phyloP scores from a whole-genome alignment of 768 basidiomycete species.

The Atractiella rhizophila region DNA sequence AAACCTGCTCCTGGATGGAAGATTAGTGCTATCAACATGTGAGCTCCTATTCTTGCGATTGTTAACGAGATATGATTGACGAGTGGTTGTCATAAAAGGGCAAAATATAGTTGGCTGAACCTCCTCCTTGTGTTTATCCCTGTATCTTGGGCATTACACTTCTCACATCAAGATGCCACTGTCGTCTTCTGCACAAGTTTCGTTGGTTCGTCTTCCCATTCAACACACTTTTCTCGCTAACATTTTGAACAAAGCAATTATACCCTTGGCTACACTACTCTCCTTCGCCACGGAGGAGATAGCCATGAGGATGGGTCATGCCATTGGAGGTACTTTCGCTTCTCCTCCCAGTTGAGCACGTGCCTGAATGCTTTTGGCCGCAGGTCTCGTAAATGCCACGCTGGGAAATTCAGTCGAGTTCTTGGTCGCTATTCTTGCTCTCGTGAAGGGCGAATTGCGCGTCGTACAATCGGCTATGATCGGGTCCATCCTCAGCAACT shows the following conservation, averaged over 20 bases:
- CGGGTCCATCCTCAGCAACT: conserved; percentile 57
- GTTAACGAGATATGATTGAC: no score
- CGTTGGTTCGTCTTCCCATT: conserved; percentile 11
- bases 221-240: conserved; percentile 5
- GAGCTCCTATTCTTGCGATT: no score
- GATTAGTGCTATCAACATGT: no score
- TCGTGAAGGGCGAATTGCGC: conserved; percentile 44
- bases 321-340: background rate
- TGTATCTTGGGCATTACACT: conserved; percentile 12
- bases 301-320: conserved; percentile 42
- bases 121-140: conserved; percentile 7
- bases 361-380: conserved; percentile 32
- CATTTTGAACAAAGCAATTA: conserved; percentile 57
- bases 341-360: background rate
- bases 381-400: conserved; percentile 65
- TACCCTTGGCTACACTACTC: conserved; percentile 56
- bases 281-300: conserved; percentile 67
- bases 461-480: conserved; percentile 61
- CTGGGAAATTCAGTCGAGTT: conserved; percentile 15
- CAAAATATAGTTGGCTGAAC: conserved; percentile 7
- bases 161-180: conserved; percentile 8
- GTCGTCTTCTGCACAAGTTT: conserved; percentile 26
- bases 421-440: conserved; percentile 36
- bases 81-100: no score
- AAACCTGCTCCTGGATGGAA: no score